Evolutionary conservation across 768 basidiomycete genomes (phyloP).

Genomic region (Boletus sp.): DNA sequence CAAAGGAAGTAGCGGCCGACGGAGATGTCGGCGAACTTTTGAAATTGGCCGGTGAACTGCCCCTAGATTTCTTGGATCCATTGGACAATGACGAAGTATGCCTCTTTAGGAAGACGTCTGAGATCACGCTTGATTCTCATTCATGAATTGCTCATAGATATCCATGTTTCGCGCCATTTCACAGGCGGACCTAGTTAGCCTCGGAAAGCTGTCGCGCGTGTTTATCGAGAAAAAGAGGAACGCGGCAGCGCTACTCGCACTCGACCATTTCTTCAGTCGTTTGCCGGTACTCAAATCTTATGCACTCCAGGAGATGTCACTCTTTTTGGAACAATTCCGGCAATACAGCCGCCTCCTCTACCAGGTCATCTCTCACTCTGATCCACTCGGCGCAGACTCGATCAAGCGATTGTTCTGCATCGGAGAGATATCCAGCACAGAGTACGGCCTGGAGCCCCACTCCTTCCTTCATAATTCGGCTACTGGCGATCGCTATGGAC

Average conservation of each 20-base stretch:
- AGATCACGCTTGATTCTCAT: background rate
- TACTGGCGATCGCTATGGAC: background rate
- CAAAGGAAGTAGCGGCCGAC: background rate
- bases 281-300: conserved; percentile 19
- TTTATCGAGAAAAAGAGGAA: conserved; percentile 22
- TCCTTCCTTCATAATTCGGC: conserved; percentile 8
- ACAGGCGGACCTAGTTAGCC: conserved; percentile 17
- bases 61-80: conserved; percentile 3
- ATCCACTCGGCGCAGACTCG: conserved; percentile 1
- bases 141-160: conserved; percentile 5
- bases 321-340: background rate
- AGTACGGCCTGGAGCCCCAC: background rate
- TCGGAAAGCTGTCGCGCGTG: conserved; percentile 31
- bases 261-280: conserved; percentile 4
- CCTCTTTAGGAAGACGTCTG: background rate
- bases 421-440: conserved; percentile 1
- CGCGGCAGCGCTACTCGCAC: conserved; percentile 3
- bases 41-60: conserved; percentile 15
- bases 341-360: conserved; percentile 1
- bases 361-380: background rate
- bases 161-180: conserved; percentile 35
- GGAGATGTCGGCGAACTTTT: conserved; percentile 20
- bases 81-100: conserved; percentile 8
- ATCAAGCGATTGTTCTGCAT: conserved; percentile 30
- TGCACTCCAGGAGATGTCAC: conserved; percentile 14